Base-by-base conservation (phyloP, 352 stramenopile species). In the Phytophthora pluvialis region DNA sequence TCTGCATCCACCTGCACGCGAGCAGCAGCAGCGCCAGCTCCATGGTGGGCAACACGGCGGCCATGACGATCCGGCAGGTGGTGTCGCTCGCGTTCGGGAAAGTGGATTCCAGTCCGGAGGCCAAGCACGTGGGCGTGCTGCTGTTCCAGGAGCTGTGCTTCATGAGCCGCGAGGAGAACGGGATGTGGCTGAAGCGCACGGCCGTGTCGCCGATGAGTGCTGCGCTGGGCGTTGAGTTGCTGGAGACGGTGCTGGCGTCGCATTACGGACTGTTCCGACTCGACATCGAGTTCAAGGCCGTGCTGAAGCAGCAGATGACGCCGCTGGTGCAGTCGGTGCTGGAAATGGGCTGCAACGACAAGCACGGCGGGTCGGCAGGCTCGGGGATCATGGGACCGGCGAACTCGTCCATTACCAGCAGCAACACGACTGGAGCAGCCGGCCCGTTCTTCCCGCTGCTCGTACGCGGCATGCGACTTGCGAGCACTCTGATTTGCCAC, bases 61-160 rank as follows among this genome's bases (percentile, higher is more conserved):
- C 87, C 26, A 94, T 95, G 86, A 96, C 88, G 59, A 90, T 96
- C 63, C 83, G 88, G 1, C 89, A 97, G 64, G 58, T 97, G 18
- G 83, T 97, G 44, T 96, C 89, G 16, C 80, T 95, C 21, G 85
- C 88, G 28, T 97, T 96, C 40, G 85, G 86, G 9, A 91, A 92
- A 57, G 86, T 96, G 21, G 72, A 90, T 60, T 70, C 76, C 15
- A 93, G 78, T 35, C 54, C 65, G 0, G 78, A 84, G 42, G 84
- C 88, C 38, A 96, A 94, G 53, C 87, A 83, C 28, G 86, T 93
- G 2, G 86, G 88, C 5, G 84, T 96, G 29, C 60, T 96, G 47
- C 78, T 96, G 32, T 95, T 96, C 61, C 86, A 96, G 60, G 88
- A 96, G 57, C 66, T 96, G 28, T 96, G 86, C 57, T 90, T 91